Conservation (phyloP, 1,284 basidiomycete genomes). For the Marasmius oreades region DNA sequence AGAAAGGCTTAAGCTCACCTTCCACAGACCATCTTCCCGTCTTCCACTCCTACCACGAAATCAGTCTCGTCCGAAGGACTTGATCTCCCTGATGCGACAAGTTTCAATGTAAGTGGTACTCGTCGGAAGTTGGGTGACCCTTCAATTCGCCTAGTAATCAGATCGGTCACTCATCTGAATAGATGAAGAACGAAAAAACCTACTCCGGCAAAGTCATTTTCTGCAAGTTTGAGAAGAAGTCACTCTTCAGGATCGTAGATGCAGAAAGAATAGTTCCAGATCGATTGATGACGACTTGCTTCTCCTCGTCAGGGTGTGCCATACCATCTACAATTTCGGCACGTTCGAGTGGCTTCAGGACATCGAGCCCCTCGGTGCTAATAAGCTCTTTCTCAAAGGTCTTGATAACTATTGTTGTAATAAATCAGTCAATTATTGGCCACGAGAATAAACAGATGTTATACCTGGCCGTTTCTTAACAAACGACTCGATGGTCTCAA, state of each 20-base stretch:
- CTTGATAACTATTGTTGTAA: conserved; percentile 67
- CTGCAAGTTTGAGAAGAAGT: conserved; percentile 94
- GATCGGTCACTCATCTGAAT: conserved; percentile 6
- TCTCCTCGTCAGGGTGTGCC: conserved; percentile 87
- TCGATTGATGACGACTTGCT: conserved; percentile 80
- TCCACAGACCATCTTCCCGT: conserved; percentile 78
- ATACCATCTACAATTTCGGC: conserved; percentile 71
- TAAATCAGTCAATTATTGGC: background rate
- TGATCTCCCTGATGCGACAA: conserved; percentile 31
- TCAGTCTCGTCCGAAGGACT: conserved; percentile 31
- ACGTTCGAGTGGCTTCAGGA: conserved; percentile 83
- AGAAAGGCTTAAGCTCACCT: conserved; percentile 44
- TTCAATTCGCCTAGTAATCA: conserved; percentile 71
- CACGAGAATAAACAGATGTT: conserved; percentile 11
- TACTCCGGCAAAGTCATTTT: conserved; percentile 94
- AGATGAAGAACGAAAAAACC: conserved; percentile 25
- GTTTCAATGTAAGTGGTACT: conserved; percentile 60
- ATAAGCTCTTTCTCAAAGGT: conserved; percentile 93
- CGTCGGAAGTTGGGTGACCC: conserved; percentile 91
- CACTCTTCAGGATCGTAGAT: conserved; percentile 94
- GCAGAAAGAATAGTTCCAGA: conserved; percentile 87
- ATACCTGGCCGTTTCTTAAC: conserved; percentile 79
- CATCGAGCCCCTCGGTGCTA: conserved; percentile 67
- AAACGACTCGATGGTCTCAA: conserved; percentile 78
- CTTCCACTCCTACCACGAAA: conserved; percentile 34